Base-by-base conservation (phyloP, 768 basidiomycete genomes). In the Naganishia kalamii region DNA sequence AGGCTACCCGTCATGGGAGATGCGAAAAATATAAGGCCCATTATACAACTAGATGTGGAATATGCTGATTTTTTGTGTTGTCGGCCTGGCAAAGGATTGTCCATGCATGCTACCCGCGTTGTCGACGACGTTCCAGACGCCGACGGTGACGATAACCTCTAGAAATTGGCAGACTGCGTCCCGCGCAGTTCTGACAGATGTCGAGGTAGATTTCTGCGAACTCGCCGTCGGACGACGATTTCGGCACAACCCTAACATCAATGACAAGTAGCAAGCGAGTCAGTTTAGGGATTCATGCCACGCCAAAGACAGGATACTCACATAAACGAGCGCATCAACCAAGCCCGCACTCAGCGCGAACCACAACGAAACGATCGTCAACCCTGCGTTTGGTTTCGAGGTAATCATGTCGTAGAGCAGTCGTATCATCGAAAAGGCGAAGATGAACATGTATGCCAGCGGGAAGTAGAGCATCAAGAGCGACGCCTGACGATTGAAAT, bases 391-490 rank as follows among this genome's bases (percentile, higher is more conserved):
- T 1, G 66, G 52, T 40, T 64, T 52, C 2, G 60, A 40, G 44
- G 70, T 63, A 3, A 74, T 69, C 76, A 77, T 75, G 67, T 72
- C 74, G 65, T 75, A 75, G 37, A 77, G 57, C 37, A 77, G 51
- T 44, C 76, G 66, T 25, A 73, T 70, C n/a, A 77, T 59, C 0
- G 75, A 75, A 23, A 74, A 60, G 25, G 75, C 68, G 49, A 77
- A 77, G 8, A 77, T 70, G 33, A 72, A 19, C 57, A 77, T 63
- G 54, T 77, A 77, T 12, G 76, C 74, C 21, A 77, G 60, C 12
- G 76, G 76, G 69, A 77, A 75, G 57, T 75, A 77, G 41, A 77
- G 64, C 76, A 77, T 77, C 60, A 77, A 67, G 35, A 77, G 61
- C 59, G 73, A 74, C 8, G 76, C 76, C 67, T 77, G 76, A 27